Evolutionary conservation across 306 rosid species (phyloP).

Genomic region (Corylus americana): DNA sequence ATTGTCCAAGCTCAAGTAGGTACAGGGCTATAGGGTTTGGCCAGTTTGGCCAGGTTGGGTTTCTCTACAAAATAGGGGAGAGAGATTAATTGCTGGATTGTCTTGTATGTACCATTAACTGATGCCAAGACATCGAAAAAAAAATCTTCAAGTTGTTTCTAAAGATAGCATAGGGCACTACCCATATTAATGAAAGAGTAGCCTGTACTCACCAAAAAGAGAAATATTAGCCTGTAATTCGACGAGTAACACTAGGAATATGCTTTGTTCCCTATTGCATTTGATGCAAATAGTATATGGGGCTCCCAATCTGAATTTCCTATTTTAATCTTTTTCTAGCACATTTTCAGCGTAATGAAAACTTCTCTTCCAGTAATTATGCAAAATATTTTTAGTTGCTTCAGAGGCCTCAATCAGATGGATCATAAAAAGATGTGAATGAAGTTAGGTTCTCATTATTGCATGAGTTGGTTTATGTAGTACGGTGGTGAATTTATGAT

Average conservation of each 20-base stretch:
- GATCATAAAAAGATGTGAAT: not conserved
- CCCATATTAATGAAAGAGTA: not conserved
- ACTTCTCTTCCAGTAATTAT: not conserved
- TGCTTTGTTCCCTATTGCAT: not conserved
- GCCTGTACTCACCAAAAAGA: not conserved
- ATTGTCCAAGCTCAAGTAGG: constrained; percentile 24
- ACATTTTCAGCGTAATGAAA: not conserved
- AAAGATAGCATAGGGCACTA: not conserved
- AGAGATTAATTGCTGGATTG: not conserved
- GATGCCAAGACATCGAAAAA: not conserved
- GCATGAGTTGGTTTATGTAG: not conserved
- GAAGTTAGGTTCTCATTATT: constrained; percentile 1
- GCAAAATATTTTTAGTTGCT: not conserved
- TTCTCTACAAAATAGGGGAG: not conserved
- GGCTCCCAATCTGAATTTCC: not conserved
- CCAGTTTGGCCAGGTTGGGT: constrained; percentile 1
- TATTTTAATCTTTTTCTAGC: not conserved
- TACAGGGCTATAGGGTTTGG: constrained; percentile 5
- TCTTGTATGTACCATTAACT: not conserved
- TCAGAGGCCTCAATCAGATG: not conserved
- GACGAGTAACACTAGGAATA: not conserved
- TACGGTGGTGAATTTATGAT: constrained; percentile 10
- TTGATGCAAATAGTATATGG: not conserved
- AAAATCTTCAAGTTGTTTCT: not conserved
- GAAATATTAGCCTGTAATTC: not conserved